A percentile compares a stretch with the other conserved stretches of the same genome.
Conservation (phyloP, 306 rosid species). For the Benincasa hispida region DNA sequence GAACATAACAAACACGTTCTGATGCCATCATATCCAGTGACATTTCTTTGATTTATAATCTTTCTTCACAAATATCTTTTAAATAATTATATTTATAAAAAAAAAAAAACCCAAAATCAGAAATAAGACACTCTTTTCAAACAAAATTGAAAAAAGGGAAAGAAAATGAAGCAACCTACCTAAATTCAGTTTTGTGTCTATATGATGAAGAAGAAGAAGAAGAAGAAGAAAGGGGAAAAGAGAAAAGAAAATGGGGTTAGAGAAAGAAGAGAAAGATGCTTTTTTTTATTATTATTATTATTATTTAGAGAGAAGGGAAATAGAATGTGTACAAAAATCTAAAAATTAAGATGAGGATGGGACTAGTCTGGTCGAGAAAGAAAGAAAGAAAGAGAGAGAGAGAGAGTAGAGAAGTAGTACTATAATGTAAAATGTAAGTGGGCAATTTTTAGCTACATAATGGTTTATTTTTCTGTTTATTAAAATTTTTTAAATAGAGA, state of each 20-base stretch:
- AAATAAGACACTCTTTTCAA: too few relatives aligned
- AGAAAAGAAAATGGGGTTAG: background rate
- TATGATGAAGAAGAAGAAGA: conserved; percentile 1
- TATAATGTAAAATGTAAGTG: background rate
- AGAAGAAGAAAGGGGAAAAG: conserved; percentile 2
- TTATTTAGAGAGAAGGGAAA: conserved; percentile 3
- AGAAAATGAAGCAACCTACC: too few relatives aligned
- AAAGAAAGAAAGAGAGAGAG: conserved; percentile 28
- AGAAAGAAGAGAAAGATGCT: conserved; percentile 8
- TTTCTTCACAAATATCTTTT: background rate
- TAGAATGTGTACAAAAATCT: conserved; percentile 31
- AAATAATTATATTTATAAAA: background rate
- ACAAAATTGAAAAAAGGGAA: too few relatives aligned
- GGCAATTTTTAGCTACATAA: background rate
- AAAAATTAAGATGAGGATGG: conserved; percentile 34
- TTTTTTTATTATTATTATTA: background rate
- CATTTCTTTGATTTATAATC: conserved; percentile 21
- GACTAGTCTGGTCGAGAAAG: conserved; percentile 66
- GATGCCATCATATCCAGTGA: conserved; percentile 87
- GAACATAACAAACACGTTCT: conserved; percentile 98
- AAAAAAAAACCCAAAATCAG: too few relatives aligned
- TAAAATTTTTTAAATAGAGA: background rate
- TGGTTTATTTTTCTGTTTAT: background rate
- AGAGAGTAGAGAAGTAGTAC: background rate
- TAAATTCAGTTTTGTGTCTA: background rate